Base-by-base conservation (phyloP, 1,139 yeast genomes). In the Sugiyamaella castrensis region DNA sequence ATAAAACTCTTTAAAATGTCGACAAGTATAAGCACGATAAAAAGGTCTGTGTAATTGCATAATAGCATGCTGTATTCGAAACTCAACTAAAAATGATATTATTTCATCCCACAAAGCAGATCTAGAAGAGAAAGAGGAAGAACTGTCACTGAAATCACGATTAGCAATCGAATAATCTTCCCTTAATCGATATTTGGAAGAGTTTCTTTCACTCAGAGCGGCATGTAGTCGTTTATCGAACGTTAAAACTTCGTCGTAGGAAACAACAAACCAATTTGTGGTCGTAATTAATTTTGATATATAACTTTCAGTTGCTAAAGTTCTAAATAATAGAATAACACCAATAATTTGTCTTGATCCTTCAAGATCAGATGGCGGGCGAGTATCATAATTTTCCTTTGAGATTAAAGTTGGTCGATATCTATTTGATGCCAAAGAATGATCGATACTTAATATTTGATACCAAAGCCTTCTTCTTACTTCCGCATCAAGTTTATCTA, bases 1-100 rank as follows among this genome's bases (percentile, higher is more conserved):
- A 5, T 16, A 37, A 6, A 11, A 37, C 32, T 16, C 11, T n/a
- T 19, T 12, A 8, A 37, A 26, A 28, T n/a, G 16, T 16, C 28
- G 15, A 7, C 41, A 37, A 11, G 41, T 37, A 28, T 37, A 16
- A 32, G 41, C 41, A 13, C 41, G 41, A 6, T 37, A 37, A 13
- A 37, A 37, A 11, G 41, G 41, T 19, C 32, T 19, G 7, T 37
- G 41, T 4, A 37, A 32, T 6, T 16, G 32, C 32, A 24, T 24
- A 16, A 37, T 15, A 16, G 41, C 16, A 28, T 16, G 28, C 28
- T 37, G 41, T 5, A 37, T 37, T 13, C 34, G 2, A 7, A 37
- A 37, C 8, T 37, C 41, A 16, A 37, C 8, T 13, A 37, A n/a
- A 6, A 16, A 37, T 32, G 41, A 37, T 32, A 37, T n/a, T 13